phyloP scores from a whole-genome alignment of 2,329 filamentous ascomycete species.

The Fusarium sp. region DNA sequence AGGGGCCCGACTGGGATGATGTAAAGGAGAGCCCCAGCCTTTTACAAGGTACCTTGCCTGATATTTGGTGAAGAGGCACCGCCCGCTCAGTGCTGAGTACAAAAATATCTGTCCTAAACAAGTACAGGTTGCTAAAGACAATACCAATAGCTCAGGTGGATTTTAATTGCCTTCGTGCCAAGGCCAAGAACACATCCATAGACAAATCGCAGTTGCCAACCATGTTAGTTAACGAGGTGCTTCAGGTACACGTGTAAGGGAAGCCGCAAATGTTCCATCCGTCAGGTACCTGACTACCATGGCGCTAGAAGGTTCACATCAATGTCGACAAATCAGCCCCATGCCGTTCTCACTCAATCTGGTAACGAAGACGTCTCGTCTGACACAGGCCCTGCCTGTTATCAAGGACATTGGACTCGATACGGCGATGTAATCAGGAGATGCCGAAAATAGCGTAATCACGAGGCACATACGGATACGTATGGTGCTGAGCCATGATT shows the following conservation, averaged over 20 bases:
- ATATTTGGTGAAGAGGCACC: constrained; percentile 28
- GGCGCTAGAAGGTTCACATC: constrained; percentile 14
- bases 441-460: constrained; percentile 16
- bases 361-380: not conserved
- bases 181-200: constrained; percentile 2
- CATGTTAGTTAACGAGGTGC: constrained; percentile 11
- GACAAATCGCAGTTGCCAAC: too few relatives aligned
- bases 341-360: constrained; percentile 4
- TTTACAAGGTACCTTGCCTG: constrained; percentile 22
- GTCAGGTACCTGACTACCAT: constrained; percentile 29
- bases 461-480: not conserved
- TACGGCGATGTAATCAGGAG: constrained; percentile 8
- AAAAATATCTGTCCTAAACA: constrained; percentile 17
- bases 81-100: constrained; percentile 8
- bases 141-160: not conserved
- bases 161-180: constrained; percentile 1
- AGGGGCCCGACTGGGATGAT: constrained; percentile 34
- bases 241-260: not conserved
- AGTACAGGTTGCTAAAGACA: constrained; percentile 6
- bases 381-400: constrained; percentile 1
- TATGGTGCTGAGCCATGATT: not conserved
- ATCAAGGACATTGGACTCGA: constrained; percentile 16
- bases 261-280: constrained; percentile 15
- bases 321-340: constrained; percentile 6
- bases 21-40: constrained; percentile 34